A percentile compares a stretch with the other conserved stretches of the same genome.
phyloP scores from a whole-genome alignment of 192 early-diverging fungal species.

The Coemansia biformis region DNA sequence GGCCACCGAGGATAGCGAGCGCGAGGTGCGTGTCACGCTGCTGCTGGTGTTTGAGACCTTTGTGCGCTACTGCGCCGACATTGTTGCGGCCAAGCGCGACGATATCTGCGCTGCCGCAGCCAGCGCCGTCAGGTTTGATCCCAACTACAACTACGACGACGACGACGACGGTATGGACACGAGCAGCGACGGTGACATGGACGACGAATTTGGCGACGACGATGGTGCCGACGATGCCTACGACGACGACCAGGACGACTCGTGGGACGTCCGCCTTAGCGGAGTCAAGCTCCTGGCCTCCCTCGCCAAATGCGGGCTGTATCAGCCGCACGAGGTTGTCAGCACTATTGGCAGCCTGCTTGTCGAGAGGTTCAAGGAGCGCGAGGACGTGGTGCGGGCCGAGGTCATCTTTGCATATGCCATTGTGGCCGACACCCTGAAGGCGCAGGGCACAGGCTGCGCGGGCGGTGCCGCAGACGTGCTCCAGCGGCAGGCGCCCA shows the following conservation, averaged over 20 bases:
- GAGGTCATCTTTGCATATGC: constrained; percentile 37
- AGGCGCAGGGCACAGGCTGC: neutral
- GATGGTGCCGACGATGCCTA: constrained; percentile 33
- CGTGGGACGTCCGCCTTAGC: constrained; percentile 39
- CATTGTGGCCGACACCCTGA: constrained; percentile 8
- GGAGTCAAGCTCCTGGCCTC: constrained; percentile 39
- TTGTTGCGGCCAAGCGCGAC: constrained; percentile 6
- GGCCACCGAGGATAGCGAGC: constrained; percentile 21
- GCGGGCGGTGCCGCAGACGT: constrained; percentile 1
- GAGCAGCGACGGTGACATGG: constrained; percentile 26
- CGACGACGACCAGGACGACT: constrained; percentile 41
- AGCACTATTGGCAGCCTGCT: constrained; percentile 22
- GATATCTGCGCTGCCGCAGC: constrained; percentile 24
- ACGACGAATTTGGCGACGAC: constrained; percentile 45
- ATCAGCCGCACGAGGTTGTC: constrained; percentile 6
- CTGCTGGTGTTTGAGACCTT: constrained; percentile 39
- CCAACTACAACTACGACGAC: constrained; percentile 40
- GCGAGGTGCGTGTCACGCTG: constrained; percentile 26
- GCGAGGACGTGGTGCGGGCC: constrained; percentile 41
- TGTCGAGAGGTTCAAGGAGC: constrained; percentile 28
- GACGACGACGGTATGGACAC: constrained; percentile 23
- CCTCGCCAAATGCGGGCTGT: constrained; percentile 25
- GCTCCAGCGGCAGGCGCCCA: constrained; percentile 21
- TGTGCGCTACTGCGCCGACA: constrained; percentile 18
- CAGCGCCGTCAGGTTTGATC: constrained; percentile 27